These are phyloP conservation scores for Aspergillus chevalieri DNA, from an alignment of 2,329 filamentous ascomycete genomes.

Conservation along the genomic window DNA sequence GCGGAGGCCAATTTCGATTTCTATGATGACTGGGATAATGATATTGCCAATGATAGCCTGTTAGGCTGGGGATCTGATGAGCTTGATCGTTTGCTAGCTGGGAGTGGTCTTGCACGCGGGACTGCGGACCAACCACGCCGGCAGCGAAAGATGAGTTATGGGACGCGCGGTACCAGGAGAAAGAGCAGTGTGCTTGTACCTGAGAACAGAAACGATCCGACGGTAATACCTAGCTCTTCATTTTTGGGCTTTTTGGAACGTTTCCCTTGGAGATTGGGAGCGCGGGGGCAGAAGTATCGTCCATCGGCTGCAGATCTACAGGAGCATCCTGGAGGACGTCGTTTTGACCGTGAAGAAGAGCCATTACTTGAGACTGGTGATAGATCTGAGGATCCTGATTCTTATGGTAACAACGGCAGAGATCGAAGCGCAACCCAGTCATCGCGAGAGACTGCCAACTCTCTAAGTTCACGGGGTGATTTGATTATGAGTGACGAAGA, in stretches of 20 bases:
- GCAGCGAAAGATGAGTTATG: slow-evolving; percentile 85
- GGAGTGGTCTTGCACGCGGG: slow-evolving; percentile 45
- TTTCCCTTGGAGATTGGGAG: slow-evolving; percentile 78
- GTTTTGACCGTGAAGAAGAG: slow-evolving; percentile 54
- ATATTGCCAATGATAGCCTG: slow-evolving; percentile 53
- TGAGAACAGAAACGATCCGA: slow-evolving; percentile 61
- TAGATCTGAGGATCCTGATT: slow-evolving; percentile 28
- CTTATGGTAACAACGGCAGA: slow-evolving; percentile 16
- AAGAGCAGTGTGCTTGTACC: slow-evolving; percentile 50
- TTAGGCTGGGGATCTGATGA: slow-evolving; percentile 78
- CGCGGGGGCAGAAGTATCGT: slow-evolving; percentile 72
- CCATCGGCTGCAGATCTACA: slow-evolving; percentile 86
- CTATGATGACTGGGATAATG: slow-evolving; percentile 90
- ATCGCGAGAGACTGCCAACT: slow-evolving; percentile 77
- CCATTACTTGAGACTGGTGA: slow-evolving; percentile 64
- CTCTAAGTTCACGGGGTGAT: slow-evolving; percentile 79
- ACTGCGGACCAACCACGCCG: slow-evolving; percentile 59
- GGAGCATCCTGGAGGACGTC: slow-evolving; percentile 64
- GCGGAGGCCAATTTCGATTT: slow-evolving; percentile 92
- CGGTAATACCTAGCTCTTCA: slow-evolving; percentile 81
- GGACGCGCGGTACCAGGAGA: slow-evolving; percentile 57
- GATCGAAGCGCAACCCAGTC: slow-evolving; percentile 71
- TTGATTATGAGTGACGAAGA: slow-evolving; percentile 88
- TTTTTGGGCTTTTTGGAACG: slow-evolving; percentile 78
- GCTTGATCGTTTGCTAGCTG: slow-evolving; percentile 73